Evolutionary conservation across 2,329 filamentous ascomycete genomes (phyloP).

Genomic region (Cladosporium sp.): DNA sequence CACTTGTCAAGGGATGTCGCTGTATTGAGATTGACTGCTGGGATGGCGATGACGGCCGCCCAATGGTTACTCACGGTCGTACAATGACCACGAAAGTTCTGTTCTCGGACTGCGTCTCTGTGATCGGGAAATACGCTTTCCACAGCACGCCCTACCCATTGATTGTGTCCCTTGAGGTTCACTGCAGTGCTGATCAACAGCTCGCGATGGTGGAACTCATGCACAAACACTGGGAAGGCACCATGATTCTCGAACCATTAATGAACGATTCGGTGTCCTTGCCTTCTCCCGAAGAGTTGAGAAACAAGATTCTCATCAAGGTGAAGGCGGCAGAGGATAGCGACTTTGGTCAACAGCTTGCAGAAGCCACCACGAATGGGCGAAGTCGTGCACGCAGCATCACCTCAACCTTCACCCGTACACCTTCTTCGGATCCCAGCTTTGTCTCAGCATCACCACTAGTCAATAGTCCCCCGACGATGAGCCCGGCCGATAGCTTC

Average conservation of each 20-base stretch:
- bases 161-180: slow-evolving; percentile 92
- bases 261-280: slow-evolving; percentile 64
- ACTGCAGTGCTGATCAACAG: slow-evolving; percentile 82
- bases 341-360: slow-evolving; percentile 39
- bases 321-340: slow-evolving; percentile 71
- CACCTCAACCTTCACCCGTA: slow-evolving; percentile 69
- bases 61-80: slow-evolving; percentile 84
- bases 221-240: slow-evolving; percentile 75
- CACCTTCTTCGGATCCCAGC: slow-evolving; percentile 56
- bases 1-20: slow-evolving; percentile 81
- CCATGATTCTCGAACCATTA: slow-evolving; percentile 71
- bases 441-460: slow-evolving; percentile 46
- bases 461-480: slow-evolving; percentile 47
- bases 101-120: slow-evolving; percentile 86
- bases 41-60: slow-evolving; percentile 84
- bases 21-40: slow-evolving; percentile 98
- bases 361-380: slow-evolving; percentile 30
- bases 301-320: slow-evolving; percentile 82
- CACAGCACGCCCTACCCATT: slow-evolving; percentile 80
- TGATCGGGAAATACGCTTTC: slow-evolving; percentile 94
- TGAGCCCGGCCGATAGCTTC: slow-evolving; percentile 48
- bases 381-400: slow-evolving; percentile 59
- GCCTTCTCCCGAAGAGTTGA: slow-evolving; percentile 81
- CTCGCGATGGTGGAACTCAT: slow-evolving; percentile 85
- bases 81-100: slow-evolving; percentile 84